Evolutionary conservation across 345 rosid species (phyloP).

Genomic region (Psidium friedrichsthalianum): DNA sequence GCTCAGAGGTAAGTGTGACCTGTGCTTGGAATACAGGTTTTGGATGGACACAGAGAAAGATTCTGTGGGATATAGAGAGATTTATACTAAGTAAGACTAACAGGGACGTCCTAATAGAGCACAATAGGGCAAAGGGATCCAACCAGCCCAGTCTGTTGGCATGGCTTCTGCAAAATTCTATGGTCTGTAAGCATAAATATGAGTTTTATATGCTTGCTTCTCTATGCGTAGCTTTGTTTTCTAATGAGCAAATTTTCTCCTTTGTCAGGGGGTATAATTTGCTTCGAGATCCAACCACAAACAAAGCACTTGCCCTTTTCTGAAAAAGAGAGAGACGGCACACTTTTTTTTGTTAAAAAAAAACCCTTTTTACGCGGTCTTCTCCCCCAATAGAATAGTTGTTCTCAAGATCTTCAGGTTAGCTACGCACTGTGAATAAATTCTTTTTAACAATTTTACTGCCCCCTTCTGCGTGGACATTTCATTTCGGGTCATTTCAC

Average conservation of each 20-base stretch:
- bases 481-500: neutral
- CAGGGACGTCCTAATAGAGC: neutral
- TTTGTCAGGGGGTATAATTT: constrained; percentile 67
- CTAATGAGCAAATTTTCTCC: neutral
- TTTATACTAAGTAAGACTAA: neutral
- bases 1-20: neutral
- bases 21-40: neutral
- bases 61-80: neutral
- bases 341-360: no score
- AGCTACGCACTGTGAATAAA: neutral
- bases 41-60: neutral
- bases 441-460: neutral
- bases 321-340: constrained; percentile 73
- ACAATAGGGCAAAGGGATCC: neutral
- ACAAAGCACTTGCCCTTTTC: constrained; percentile 92
- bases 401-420: constrained; percentile 91
- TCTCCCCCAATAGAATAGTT: constrained; percentile 77
- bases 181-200: neutral
- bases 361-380: constrained; percentile 93
- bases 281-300: constrained; percentile 93
- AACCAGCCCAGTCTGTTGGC: neutral
- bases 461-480: neutral
- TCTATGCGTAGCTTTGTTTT: neutral
- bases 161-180: neutral
- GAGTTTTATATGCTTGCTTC: neutral